Evolutionary conservation across 192 early-diverging fungal genomes (phyloP), one percentile per base, ranked within the genome.

Genomic region (Backusella australiensis): DNA sequence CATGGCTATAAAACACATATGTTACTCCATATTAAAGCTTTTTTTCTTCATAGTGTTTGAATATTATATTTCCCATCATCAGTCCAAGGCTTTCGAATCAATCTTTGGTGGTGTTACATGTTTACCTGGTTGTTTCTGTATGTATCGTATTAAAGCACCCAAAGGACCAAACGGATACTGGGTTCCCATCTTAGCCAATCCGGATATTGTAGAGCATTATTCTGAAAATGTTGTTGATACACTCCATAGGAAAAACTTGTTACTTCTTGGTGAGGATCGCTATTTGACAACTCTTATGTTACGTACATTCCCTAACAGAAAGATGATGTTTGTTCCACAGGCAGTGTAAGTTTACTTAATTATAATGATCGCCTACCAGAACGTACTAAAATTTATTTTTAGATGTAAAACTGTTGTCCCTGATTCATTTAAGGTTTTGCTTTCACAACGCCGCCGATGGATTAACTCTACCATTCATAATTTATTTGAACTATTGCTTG

Each of bases 381-480:
- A 15, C 12, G 8, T 39, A 39, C 38, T 39, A 39, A 39, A 1
- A 0, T 44, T 46, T 76, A 34, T 19, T 34, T 56, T 21, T 46
- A 76, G 75, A 71, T 97, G 96, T 85, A 94, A 96, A 81, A 96
- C 96, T 14, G 89, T 95, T 39, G 96, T 96, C 35, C 96, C 96
- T 15, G 93, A 93, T 73, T 88, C 90, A 32, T 97, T 97, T 88
- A 87, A 84, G 66, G 91, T 96, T 15, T 78, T 96, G 42, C 82
- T 95, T 44, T 94, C 92, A 49, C 95, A 96, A 82, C 89, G 94
- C 3, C 90, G 95, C n/a, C 89, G 96, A 36, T 97, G 96, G 96
- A 97, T 97, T 85, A 97, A 97, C 84, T 97, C 96, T 17, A 97
- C 96, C 0, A 90, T 97, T 35, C 96, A 97, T 73, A 97, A 97